Evolutionary conservation across 2,329 filamentous ascomycete species (phyloP).

Genomic region (Fusarium citri): DNA sequence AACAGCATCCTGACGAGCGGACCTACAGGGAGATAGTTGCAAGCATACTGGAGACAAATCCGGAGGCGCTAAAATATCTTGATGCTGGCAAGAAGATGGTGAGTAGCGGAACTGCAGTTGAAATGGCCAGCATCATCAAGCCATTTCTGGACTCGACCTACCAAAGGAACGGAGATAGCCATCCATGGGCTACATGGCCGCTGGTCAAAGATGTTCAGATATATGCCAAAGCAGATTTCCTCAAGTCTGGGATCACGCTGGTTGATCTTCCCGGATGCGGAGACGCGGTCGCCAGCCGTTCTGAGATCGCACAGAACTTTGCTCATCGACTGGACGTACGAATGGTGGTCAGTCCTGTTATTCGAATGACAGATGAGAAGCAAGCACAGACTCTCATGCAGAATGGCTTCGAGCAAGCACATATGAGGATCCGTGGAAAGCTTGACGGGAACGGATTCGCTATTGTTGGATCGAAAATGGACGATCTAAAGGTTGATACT

Average conservation of each 20-base stretch:
- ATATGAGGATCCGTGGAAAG: conserved; percentile 46
- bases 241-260: conserved; percentile 61
- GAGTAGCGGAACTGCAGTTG: background rate
- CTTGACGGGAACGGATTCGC: conserved; percentile 40
- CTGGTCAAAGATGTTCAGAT: conserved; percentile 54
- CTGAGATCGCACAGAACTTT: conserved; percentile 34
- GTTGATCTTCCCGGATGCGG: conserved; percentile 66
- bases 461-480: conserved; percentile 47
- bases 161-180: background rate
- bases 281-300: conserved; percentile 51
- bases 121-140: conserved; percentile 35
- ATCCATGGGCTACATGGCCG: conserved; percentile 51
- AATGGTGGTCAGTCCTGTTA: conserved; percentile 43
- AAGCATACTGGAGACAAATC: conserved; percentile 27
- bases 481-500: conserved; percentile 33
- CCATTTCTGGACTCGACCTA: conserved; percentile 46
- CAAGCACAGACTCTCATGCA: conserved; percentile 40
- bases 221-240: conserved; percentile 57
- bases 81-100: background rate
- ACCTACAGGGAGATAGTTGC: background rate
- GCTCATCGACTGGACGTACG: conserved; percentile 42
- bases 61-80: conserved; percentile 7
- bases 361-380: conserved; percentile 46
- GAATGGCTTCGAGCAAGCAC: conserved; percentile 41
- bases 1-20: background rate